phyloP scores from a whole-genome alignment of 2,329 filamentous ascomycete species.

The Didymosphaeria variabile region DNA sequence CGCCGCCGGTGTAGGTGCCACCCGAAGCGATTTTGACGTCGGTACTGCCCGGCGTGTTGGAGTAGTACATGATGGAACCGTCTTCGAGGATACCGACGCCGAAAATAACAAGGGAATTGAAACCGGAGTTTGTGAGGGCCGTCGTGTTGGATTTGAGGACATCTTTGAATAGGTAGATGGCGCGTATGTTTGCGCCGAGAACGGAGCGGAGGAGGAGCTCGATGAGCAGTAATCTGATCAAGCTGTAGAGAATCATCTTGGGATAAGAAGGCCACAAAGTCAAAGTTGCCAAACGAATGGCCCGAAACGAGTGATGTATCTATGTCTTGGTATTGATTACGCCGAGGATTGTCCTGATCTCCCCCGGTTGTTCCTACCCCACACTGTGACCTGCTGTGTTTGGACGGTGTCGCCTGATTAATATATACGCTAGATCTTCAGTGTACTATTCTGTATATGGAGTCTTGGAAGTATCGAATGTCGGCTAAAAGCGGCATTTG shows the following conservation, averaged over 20 bases:
- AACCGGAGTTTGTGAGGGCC: slow-evolving; percentile 53
- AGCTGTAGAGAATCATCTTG: slow-evolving; percentile 13
- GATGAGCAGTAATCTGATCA: slow-evolving; percentile 15
- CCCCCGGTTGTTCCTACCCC: background rate
- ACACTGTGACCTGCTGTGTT: background rate
- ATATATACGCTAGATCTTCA: background rate
- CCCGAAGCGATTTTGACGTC: slow-evolving; percentile 50
- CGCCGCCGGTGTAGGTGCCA: slow-evolving; percentile 59
- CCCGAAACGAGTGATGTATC: background rate
- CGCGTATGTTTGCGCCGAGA: slow-evolving; percentile 20
- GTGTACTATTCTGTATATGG: background rate
- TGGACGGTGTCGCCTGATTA: background rate
- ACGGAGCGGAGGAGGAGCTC: slow-evolving; percentile 19
- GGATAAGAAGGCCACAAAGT: background rate
- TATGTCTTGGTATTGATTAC: background rate
- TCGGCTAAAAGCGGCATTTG: slow-evolving; percentile 1
- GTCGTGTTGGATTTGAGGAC: slow-evolving; percentile 57
- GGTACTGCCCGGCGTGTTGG: slow-evolving; percentile 29
- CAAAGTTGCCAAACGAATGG: background rate
- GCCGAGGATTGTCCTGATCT: background rate
- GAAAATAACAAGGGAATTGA: slow-evolving; percentile 57
- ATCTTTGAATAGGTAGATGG: slow-evolving; percentile 46
- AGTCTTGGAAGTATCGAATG: background rate
- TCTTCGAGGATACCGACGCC: slow-evolving; percentile 55
- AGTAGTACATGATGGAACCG: slow-evolving; percentile 59